A percentile compares a stretch with the other conserved stretches of the same genome.
Conservation (phyloP, 2,329 filamentous ascomycete species). For the Aspergillus phoenicis region DNA sequence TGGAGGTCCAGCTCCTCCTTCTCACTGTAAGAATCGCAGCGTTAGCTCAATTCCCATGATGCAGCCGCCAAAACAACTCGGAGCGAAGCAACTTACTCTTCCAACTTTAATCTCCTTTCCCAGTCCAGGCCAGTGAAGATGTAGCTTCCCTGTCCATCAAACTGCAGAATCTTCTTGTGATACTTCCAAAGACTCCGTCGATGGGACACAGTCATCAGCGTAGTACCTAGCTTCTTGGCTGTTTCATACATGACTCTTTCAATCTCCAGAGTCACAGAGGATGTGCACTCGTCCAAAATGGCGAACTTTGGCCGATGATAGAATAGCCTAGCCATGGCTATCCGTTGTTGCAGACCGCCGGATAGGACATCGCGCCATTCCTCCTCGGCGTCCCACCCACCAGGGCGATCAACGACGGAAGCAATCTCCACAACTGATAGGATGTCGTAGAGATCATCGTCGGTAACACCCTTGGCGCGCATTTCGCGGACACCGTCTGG, state of each 20-base stretch:
- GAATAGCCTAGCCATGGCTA: conserved; percentile 94
- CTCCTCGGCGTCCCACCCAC: conserved; percentile 89
- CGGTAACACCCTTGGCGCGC: conserved; percentile 79
- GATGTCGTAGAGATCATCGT: conserved; percentile 76
- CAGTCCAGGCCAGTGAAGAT: conserved; percentile 90
- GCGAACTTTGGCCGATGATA: conserved; percentile 92
- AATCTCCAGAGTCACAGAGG: conserved; percentile 89
- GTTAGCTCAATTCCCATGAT: background rate
- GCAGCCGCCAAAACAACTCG: background rate
- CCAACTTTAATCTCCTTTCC: conserved; percentile 77
- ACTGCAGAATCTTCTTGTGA: conserved; percentile 90
- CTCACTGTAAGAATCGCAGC: conserved; percentile 56
- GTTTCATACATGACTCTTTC: conserved; percentile 97
- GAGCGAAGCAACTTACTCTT: conserved; percentile 64
- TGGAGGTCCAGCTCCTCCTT: conserved; percentile 89
- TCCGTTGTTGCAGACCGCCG: conserved; percentile 88
- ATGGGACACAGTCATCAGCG: conserved; percentile 95
- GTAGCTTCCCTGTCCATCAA: conserved; percentile 90
- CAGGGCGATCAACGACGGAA: conserved; percentile 74
- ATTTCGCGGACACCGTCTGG: conserved; percentile 87
- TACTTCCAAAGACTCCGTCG: conserved; percentile 94
- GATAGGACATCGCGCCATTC: conserved; percentile 96
- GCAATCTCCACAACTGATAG: conserved; percentile 80
- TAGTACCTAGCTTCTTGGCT: conserved; percentile 87
- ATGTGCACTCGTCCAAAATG: conserved; percentile 96